Conservation (phyloP, 768 basidiomycete genomes). For the Mycena metata region DNA sequence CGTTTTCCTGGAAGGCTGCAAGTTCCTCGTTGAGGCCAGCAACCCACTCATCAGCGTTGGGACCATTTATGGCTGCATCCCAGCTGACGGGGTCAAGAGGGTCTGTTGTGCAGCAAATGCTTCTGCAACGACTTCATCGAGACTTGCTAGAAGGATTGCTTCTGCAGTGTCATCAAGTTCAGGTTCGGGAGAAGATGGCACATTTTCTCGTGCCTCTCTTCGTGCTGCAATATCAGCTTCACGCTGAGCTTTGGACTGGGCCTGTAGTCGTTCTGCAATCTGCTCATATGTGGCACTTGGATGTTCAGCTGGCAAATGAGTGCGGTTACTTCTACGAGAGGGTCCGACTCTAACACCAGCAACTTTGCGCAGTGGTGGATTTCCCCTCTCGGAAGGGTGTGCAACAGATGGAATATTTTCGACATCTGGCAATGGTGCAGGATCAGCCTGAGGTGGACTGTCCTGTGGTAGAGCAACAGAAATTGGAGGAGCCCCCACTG, state of each 20-base stretch:
- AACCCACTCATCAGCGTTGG: too few relatives aligned
- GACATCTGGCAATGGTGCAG: background rate
- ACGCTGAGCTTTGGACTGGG: slow-evolving; percentile 3
- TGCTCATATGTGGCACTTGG: background rate
- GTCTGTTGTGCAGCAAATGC: too few relatives aligned
- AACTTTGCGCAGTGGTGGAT: slow-evolving; percentile 3
- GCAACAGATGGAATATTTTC: background rate
- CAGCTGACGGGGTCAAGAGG: too few relatives aligned
- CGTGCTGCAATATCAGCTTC: background rate
- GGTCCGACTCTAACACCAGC: background rate
- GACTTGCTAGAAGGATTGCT: too few relatives aligned
- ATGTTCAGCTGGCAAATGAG: background rate
- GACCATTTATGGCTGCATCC: too few relatives aligned
- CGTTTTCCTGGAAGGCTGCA: too few relatives aligned
- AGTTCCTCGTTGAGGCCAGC: too few relatives aligned
- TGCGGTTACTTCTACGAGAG: background rate
- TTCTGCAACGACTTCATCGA: too few relatives aligned
- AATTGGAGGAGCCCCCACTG: background rate
- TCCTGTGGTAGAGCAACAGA: background rate
- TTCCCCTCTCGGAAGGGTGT: background rate
- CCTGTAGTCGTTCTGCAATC: background rate
- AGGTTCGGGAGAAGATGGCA: too few relatives aligned
- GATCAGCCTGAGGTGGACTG: slow-evolving; percentile 3
- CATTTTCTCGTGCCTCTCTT: too few relatives aligned
- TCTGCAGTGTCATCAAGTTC: too few relatives aligned